A percentile compares a stretch with the other conserved stretches of the same genome.
Conservation (phyloP, 129 eudicot genomes). For the Artemisia tridentata region DNA sequence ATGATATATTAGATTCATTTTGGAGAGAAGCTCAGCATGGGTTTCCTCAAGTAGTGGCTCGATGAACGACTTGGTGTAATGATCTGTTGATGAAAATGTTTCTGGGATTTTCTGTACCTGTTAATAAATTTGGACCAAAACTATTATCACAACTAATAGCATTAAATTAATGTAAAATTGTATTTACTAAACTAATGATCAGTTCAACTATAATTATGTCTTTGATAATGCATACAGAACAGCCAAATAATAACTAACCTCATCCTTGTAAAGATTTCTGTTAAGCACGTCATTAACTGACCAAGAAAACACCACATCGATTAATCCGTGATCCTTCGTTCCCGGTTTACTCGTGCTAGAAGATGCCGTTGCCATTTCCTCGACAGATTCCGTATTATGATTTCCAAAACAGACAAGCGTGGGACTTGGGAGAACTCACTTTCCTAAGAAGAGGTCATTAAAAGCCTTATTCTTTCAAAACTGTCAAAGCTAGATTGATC, state of each 20-base stretch:
- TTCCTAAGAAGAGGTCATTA: conserved; percentile 9
- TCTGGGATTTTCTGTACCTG: conserved; percentile 48
- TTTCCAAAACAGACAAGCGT: no score
- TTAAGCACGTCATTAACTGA: conserved; percentile 26
- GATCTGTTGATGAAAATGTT: conserved; percentile 32
- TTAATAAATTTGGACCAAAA: background rate
- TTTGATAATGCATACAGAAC: background rate
- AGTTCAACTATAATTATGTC: background rate
- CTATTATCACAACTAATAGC: no score
- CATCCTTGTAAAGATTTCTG: conserved; percentile 10
- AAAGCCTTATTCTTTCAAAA: conserved; percentile 16
- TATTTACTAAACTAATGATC: no score
- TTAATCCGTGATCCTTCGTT: conserved; percentile 16
- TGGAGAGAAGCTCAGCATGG: conserved; percentile 44
- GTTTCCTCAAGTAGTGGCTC: conserved; percentile 61
- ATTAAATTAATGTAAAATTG: no score
- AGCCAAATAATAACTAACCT: conserved; percentile 27
- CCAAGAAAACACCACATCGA: conserved; percentile 35
- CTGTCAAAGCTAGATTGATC: background rate
- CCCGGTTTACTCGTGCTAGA: conserved; percentile 6
- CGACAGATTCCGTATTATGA: background rate
- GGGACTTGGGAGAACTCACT: background rate
- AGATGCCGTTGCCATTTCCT: conserved; percentile 23
- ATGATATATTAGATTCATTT: conserved; percentile 21
- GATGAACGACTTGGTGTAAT: conserved; percentile 42